These are phyloP conservation scores for Naegleria lovaniensis DNA, from an alignment of 208 protist genomes.

Conservation along the genomic window DNA sequence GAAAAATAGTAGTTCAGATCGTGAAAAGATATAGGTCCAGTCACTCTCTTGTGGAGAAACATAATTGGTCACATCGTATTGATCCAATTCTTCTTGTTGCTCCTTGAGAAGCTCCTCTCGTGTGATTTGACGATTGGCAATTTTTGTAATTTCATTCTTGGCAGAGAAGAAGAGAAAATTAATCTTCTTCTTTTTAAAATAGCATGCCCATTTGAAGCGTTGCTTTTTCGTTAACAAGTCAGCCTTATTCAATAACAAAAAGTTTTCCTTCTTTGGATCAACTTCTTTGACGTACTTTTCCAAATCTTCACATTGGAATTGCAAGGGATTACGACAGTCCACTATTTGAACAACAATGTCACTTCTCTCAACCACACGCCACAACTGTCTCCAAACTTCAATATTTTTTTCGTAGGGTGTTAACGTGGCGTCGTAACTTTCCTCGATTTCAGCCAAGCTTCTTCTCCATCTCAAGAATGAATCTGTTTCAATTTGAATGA, in stretches of 20 bases:
- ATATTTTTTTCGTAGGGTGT: slow-evolving; percentile 98
- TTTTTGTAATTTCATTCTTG: neutral
- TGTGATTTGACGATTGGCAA: neutral
- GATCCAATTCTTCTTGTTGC: neutral
- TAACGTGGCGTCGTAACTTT: slow-evolving; percentile 80
- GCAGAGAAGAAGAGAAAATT: slow-evolving; percentile 83
- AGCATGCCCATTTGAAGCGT: slow-evolving; percentile 79
- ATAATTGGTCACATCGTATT: neutral
- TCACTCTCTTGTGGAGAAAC: neutral
- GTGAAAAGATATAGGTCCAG: neutral
- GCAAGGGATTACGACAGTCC: slow-evolving; percentile 92
- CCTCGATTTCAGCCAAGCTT: slow-evolving; percentile 73
- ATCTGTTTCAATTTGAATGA: slow-evolving; percentile 62
- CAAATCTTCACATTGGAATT: slow-evolving; percentile 79
- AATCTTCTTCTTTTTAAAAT: slow-evolving; percentile 70
- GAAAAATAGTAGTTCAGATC: neutral
- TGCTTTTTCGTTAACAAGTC: slow-evolving; percentile 90
- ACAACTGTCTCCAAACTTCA: slow-evolving; percentile 98
- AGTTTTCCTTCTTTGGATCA: slow-evolving; percentile 56
- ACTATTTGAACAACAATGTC: slow-evolving; percentile 87
- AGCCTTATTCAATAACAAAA: slow-evolving; percentile 97
- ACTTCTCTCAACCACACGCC: slow-evolving; percentile 91
- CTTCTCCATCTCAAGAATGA: slow-evolving; percentile 82
- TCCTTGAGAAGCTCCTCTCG: neutral
- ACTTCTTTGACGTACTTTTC: slow-evolving; percentile 60